Conservation (phyloP, 2,329 filamentous ascomycete species). For the Aspergillus vadensis region DNA sequence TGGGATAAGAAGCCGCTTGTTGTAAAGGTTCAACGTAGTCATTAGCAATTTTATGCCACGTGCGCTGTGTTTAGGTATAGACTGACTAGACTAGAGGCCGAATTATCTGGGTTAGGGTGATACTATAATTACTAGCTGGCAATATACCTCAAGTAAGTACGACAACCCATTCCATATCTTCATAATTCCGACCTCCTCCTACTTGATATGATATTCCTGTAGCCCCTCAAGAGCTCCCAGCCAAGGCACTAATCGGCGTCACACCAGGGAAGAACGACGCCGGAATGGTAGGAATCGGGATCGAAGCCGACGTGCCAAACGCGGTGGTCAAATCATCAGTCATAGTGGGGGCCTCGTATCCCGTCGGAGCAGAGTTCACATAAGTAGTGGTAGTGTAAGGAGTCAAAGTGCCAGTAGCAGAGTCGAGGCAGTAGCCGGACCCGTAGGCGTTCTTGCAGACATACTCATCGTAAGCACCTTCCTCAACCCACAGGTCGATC, state of each 20-base stretch:
- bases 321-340: constrained; percentile 26
- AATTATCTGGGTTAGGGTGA: no score
- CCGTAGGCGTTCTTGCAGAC: constrained; percentile 55
- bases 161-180: no score
- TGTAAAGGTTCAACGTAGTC: not conserved
- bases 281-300: constrained; percentile 26
- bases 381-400: constrained; percentile 27
- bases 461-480: constrained; percentile 36
- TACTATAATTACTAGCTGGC: no score
- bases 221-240: not conserved
- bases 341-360: constrained; percentile 34
- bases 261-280: constrained; percentile 34
- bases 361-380: constrained; percentile 29
- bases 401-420: constrained; percentile 15
- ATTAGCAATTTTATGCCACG: no score
- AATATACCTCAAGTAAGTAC: no score
- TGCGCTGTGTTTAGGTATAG: no score
- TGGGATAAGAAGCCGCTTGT: constrained; percentile 7
- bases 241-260: constrained; percentile 32
- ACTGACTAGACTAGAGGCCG: no score
- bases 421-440: constrained; percentile 50
- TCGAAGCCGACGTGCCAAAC: constrained; percentile 28
- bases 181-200: no score
- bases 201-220: rapidly evolving
- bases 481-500: constrained; percentile 51